Conservation (phyloP, 2,329 filamentous ascomycete species). For the Aspergillaceae sp. region DNA sequence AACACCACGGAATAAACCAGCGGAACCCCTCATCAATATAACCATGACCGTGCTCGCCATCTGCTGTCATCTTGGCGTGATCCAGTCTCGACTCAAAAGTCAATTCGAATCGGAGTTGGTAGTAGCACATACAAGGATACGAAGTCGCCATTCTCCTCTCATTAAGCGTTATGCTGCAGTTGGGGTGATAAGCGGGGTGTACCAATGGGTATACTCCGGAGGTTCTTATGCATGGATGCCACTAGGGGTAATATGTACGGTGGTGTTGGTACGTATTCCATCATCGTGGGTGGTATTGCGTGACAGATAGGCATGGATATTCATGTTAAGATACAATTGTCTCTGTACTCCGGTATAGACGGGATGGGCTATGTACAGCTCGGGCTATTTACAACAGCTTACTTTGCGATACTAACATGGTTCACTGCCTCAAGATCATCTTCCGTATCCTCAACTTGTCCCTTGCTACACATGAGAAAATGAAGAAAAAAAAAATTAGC, state of each 20-base stretch:
- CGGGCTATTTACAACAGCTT: no score
- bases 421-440: not conserved
- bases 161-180: conserved; percentile 6
- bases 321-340: no score
- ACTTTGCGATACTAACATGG: no score
- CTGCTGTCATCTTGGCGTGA: not conserved
- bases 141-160: conserved; percentile 17
- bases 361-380: no score
- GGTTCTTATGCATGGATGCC: no score
- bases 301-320: not conserved
- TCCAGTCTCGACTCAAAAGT: not conserved
- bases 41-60: not conserved
- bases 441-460: not conserved
- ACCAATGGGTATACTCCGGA: not conserved
- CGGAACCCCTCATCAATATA: not conserved
- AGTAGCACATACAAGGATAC: not conserved
- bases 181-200: conserved; percentile 3
- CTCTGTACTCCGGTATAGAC: no score
- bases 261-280: not conserved
- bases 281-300: not conserved
- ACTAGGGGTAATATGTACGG: conserved; percentile 2
- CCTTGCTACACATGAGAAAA: not conserved
- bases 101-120: not conserved
- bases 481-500: no score
- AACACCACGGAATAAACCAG: no score